A percentile compares a stretch with the other conserved stretches of the same genome.
Evolutionary conservation across 805 yeast species (phyloP).

Genomic region (Aciculoconidium aculeatum): DNA sequence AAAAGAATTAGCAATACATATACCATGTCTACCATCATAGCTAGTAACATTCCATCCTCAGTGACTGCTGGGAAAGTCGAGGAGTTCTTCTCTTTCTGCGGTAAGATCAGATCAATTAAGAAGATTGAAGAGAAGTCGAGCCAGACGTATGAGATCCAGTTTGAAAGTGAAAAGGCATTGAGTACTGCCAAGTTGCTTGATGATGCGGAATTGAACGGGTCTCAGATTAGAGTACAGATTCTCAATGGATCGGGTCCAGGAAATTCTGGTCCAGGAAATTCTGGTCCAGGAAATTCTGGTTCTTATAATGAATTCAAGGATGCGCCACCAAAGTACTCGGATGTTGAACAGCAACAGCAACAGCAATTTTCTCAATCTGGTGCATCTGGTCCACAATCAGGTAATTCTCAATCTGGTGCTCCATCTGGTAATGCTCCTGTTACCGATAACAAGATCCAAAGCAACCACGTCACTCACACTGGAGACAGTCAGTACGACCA

Average conservation of each 20-base stretch:
- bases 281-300: constrained; percentile 1
- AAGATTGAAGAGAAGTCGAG: constrained; percentile 19
- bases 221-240: constrained; percentile 43
- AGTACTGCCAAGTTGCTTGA: constrained; percentile 65
- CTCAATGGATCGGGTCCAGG: constrained; percentile 7
- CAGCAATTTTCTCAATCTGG: constrained; percentile 4
- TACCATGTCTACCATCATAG: constrained; percentile 42
- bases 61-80: constrained; percentile 47
- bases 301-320: constrained; percentile 9
- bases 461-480: constrained; percentile 11
- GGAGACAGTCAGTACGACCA: constrained; percentile 39
- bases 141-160: constrained; percentile 43
- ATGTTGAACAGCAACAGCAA: constrained; percentile 8
- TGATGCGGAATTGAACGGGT: constrained; percentile 68
- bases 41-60: constrained; percentile 48
- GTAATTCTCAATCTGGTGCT: constrained; percentile 1
- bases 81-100: constrained; percentile 75
- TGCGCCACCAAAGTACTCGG: constrained; percentile 14
- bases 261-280: background rate
- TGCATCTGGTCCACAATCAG: no score
- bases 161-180: constrained; percentile 55
- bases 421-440: constrained; percentile 6
- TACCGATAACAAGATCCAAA: constrained; percentile 19
- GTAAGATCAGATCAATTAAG: constrained; percentile 37
- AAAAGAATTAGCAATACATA: background rate